Conservation (phyloP, 1,284 basidiomycete genomes). For the Fomitopsis betulina region DNA sequence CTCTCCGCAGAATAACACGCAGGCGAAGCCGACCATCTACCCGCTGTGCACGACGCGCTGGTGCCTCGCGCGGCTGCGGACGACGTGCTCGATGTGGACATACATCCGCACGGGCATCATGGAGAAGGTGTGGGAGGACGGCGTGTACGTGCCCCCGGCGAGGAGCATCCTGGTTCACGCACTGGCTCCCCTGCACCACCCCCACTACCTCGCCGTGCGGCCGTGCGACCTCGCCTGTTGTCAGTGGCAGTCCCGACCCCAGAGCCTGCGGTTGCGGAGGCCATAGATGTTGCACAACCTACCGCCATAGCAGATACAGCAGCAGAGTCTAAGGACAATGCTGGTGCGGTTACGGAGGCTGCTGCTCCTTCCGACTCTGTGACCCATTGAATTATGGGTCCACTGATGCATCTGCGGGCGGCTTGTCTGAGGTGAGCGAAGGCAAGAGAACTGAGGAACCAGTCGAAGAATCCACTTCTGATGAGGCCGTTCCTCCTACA, state of each 20-base stretch:
- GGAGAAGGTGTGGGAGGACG: conserved; percentile 83
- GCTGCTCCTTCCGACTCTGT: background rate
- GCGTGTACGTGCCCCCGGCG: conserved; percentile 32
- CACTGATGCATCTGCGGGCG: background rate
- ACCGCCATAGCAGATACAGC: background rate
- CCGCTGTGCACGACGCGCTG: conserved; percentile 75
- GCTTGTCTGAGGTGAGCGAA: background rate
- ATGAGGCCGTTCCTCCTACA: background rate
- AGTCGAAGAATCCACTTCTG: background rate
- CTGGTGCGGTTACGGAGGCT: background rate
- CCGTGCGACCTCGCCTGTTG: conserved; percentile 31
- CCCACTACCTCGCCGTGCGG: conserved; percentile 54
- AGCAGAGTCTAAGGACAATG: background rate
- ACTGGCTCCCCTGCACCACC: conserved; percentile 36
- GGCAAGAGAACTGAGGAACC: background rate
- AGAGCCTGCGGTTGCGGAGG: background rate
- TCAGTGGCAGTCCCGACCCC: conserved; percentile 20
- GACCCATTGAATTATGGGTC: background rate
- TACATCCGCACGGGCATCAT: conserved; percentile 81
- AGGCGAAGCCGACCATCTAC: conserved; percentile 38
- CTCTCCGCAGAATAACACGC: conserved; percentile 18
- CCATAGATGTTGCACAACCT: background rate
- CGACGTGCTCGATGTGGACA: conserved; percentile 90
- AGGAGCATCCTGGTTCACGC: conserved; percentile 15
- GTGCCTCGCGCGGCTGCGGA: conserved; percentile 74